These are phyloP conservation scores for Syzygium jambos DNA, from an alignment of 345 rosid genomes.

Conservation along the genomic window DNA sequence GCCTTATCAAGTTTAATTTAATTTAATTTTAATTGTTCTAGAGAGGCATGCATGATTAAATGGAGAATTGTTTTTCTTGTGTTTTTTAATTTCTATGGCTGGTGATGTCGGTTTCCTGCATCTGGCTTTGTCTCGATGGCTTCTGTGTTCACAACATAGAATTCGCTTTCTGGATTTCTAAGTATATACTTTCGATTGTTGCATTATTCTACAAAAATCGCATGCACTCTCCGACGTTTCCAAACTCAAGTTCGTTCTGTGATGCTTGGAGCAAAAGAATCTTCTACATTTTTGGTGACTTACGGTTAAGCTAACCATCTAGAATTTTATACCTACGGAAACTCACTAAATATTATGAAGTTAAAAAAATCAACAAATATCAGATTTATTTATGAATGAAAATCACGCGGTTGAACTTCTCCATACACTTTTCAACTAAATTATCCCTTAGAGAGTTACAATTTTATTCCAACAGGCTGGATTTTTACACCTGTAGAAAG, in stretches of 20 bases:
- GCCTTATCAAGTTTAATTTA: neutral
- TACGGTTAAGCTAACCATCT: neutral
- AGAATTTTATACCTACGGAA: neutral
- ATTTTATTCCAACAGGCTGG: neutral
- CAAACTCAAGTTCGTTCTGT: no score
- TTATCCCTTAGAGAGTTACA: neutral
- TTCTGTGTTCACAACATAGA: no score
- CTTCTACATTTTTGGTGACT: neutral
- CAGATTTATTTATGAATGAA: neutral
- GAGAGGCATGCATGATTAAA: neutral
- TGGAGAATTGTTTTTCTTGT: neutral
- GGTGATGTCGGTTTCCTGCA: neutral
- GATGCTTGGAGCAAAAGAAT: neutral
- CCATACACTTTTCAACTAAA: no score
- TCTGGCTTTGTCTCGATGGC: neutral
- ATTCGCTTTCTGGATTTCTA: no score
- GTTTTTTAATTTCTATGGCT: neutral
- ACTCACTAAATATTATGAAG: neutral
- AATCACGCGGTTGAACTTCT: neutral
- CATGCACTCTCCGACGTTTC: no score
- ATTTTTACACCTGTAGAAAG: neutral
- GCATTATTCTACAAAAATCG: no score
- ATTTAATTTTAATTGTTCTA: no score
- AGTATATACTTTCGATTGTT: no score
- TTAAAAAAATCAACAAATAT: no score